A percentile compares a stretch with the other conserved stretches of the same genome.
Conservation (phyloP, 768 basidiomycete genomes). For the Arthromyces matolae region DNA sequence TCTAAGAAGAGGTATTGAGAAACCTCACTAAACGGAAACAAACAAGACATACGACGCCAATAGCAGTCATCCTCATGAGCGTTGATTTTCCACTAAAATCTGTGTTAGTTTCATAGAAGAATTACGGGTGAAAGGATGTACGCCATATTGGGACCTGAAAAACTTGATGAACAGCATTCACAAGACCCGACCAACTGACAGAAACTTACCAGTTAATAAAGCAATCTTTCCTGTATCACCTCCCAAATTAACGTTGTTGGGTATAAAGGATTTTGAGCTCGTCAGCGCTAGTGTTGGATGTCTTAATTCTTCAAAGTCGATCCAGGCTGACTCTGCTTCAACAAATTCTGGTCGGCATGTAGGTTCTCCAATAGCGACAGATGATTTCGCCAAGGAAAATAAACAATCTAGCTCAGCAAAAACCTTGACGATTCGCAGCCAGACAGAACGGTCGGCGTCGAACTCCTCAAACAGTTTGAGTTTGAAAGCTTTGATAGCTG, state of each 20-base stretch:
- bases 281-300: slow-evolving; percentile 81
- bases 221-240: slow-evolving; percentile 71
- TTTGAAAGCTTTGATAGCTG: slow-evolving; percentile 81
- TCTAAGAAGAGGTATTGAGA: slow-evolving; percentile 34
- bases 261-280: slow-evolving; percentile 74
- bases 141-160: slow-evolving; percentile 83
- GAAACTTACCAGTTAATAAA: slow-evolving; percentile 74
- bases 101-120: slow-evolving; percentile 3
- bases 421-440: slow-evolving; percentile 80
- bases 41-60: slow-evolving; percentile 64
- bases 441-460: slow-evolving; percentile 72
- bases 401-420: slow-evolving; percentile 97
- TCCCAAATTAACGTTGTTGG: slow-evolving; percentile 88
- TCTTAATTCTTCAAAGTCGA: slow-evolving; percentile 87
- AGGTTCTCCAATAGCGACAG: slow-evolving; percentile 87
- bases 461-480: slow-evolving; percentile 76
- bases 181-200: slow-evolving; percentile 1
- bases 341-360: slow-evolving; percentile 89
- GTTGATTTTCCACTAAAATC: slow-evolving; percentile 66
- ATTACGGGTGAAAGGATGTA: slow-evolving; percentile 32
- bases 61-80: slow-evolving; percentile 93
- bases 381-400: slow-evolving; percentile 86
- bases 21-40: neutral
- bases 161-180: neutral
- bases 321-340: slow-evolving; percentile 70